These are phyloP conservation scores for Cordyceps fumosorosea DNA, from an alignment of 2,329 filamentous ascomycete genomes.

Conservation along the genomic window DNA sequence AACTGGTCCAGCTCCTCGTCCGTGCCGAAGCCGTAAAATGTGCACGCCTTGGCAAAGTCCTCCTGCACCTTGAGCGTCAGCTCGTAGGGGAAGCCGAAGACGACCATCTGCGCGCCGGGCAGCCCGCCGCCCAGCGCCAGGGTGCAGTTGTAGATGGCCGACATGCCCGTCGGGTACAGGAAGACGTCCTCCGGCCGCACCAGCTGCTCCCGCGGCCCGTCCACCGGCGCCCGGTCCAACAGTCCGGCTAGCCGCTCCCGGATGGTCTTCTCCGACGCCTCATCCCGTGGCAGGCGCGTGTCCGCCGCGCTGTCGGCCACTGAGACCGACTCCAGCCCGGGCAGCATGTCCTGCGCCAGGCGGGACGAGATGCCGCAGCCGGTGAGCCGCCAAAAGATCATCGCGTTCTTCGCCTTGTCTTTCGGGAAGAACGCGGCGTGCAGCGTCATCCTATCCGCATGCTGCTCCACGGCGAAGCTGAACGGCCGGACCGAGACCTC, in stretches of 20 bases:
- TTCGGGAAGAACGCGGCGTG: neutral
- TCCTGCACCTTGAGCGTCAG: slow-evolving; percentile 44
- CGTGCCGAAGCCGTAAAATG: slow-evolving; percentile 41
- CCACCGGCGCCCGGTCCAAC: neutral
- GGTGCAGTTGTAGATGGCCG: slow-evolving; percentile 39
- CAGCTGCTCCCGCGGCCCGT: slow-evolving; percentile 18
- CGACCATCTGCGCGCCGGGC: slow-evolving; percentile 26
- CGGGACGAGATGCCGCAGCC: neutral
- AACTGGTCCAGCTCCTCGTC: slow-evolving; percentile 35
- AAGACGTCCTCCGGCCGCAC: slow-evolving; percentile 36
- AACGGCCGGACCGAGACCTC: neutral
- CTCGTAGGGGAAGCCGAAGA: slow-evolving; percentile 44
- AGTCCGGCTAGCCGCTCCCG: neutral
- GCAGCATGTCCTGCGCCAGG: neutral
- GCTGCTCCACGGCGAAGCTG: neutral
- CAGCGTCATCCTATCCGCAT: neutral
- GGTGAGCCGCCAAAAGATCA: neutral
- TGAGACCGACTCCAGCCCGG: neutral
- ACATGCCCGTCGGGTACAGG: slow-evolving; percentile 50
- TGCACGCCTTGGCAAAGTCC: slow-evolving; percentile 35
- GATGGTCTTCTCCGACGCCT: neutral
- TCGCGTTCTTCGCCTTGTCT: neutral
- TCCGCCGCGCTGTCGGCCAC: neutral
- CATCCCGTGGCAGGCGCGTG: neutral
- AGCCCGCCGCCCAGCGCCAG: slow-evolving; percentile 27